Evolutionary conservation across 371 early-diverging fungal species (phyloP), one percentile per base, ranked within the genome.

Genomic region (Circinella minor): DNA sequence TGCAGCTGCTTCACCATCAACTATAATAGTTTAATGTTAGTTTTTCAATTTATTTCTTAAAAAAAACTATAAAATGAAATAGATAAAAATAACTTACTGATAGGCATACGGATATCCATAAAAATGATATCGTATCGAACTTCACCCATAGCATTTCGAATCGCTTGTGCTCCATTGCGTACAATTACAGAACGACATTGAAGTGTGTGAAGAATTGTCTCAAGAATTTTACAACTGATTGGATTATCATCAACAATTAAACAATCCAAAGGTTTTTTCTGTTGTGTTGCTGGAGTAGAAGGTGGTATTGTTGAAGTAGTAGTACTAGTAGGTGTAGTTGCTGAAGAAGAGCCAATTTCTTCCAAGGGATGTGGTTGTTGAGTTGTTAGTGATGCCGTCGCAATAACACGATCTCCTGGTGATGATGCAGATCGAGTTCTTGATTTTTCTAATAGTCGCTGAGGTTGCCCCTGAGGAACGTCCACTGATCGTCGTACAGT

Each of bases 221-320:
- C 97, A 65, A 98, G 76, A 60, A 97, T 91, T 73, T 94, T 95
- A 70, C 91, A 88, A 37, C 91, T 89, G 63, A 96, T 92, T 2
- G 95, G 95, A 67, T 98, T 98, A 77, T 95, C 96, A 71, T 96
- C 97, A 3, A 91, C 96, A 51, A 97, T 87, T 4, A 97, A 74
- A 72, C 88, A 88, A 43, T 89, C 86, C 47, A 87, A 47, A 9
- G 48, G 48, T 17, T 46, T 63, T 46, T 63, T 47, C 14, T 36
- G 38, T 36, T 14, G 63, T 4, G 15, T 39, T 11, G 62, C 38
- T 61, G n/a, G 62, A 15, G 37, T 27, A 17, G 39, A 15, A 55
- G 60, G 36, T 14, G 51, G 27, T 13, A 36, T 37, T 34, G 61
- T 34, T 4, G 57, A 15, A 17, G 54, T 13, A 20, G 57, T 46